phyloP scores from a whole-genome alignment of 176 grass and related monocot genomes.

The Zea luxurians region DNA sequence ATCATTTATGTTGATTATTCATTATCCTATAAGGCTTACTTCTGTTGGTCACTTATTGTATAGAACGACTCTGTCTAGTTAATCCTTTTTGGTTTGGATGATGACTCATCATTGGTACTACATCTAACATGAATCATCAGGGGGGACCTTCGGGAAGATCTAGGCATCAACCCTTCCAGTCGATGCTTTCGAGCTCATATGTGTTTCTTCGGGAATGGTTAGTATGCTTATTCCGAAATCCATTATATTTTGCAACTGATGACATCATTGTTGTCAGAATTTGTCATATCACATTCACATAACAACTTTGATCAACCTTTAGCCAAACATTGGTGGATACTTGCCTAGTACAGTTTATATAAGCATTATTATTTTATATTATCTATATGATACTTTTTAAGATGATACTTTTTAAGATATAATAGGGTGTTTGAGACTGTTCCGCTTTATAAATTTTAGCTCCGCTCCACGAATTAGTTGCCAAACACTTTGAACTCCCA shows the following conservation, averaged over 20 bases:
- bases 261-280: neutral
- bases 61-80: neutral
- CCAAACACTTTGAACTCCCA: too few species aligned
- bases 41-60: neutral
- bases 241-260: constrained; percentile 18
- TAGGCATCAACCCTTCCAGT: constrained; percentile 80
- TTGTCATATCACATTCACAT: constrained; percentile 18
- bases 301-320: constrained; percentile 1
- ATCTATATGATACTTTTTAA: neutral
- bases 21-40: neutral
- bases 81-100: neutral
- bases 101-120: constrained; percentile 19
- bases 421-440: too few species aligned
- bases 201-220: constrained; percentile 78
- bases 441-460: too few species aligned
- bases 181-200: constrained; percentile 87
- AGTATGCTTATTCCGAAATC: constrained; percentile 32
- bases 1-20: neutral
- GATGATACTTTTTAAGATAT: neutral
- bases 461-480: too few species aligned
- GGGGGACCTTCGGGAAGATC: constrained; percentile 91
- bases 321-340: neutral
- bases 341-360: neutral
- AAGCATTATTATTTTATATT: neutral
- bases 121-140: constrained; percentile 48